Conservation (phyloP, 306 rosid genomes). For the Gastrolobium villosum region DNA sequence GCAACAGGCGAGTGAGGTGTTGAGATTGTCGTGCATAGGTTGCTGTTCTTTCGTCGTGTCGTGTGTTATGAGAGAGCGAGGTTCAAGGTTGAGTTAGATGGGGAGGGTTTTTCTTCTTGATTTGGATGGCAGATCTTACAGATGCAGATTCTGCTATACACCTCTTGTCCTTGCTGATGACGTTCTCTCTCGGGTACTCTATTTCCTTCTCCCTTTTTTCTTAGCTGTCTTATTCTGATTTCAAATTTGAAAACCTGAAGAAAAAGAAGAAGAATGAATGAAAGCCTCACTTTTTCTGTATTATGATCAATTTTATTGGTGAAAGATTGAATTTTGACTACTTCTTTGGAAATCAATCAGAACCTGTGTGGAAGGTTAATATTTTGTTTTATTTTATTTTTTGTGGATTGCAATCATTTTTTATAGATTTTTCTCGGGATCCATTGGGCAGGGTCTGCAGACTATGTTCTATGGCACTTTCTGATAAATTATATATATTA, state of each 20-base stretch:
- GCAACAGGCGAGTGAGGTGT: neutral
- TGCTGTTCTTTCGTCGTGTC: too few relatives aligned
- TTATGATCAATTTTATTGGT: slow-evolving; percentile 5
- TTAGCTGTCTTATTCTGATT: neutral
- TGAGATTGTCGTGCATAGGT: neutral
- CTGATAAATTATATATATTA: slow-evolving; percentile 23
- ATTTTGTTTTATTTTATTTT: neutral
- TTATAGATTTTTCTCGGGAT: neutral
- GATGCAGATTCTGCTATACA: slow-evolving; percentile 70
- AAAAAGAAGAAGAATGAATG: neutral
- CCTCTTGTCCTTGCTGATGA: slow-evolving; percentile 73
- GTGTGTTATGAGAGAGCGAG: slow-evolving; percentile 25
- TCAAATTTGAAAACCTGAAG: neutral
- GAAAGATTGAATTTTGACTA: neutral
- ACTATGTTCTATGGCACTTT: neutral
- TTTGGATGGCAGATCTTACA: slow-evolving; percentile 76
- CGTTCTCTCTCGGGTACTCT: slow-evolving; percentile 76
- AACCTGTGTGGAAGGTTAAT: neutral
- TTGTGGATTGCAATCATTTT: neutral
- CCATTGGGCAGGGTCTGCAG: slow-evolving; percentile 17
- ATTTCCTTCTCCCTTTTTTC: neutral
- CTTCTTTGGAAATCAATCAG: neutral
- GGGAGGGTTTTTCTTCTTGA: slow-evolving; percentile 81
- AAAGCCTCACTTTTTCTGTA: too few relatives aligned
- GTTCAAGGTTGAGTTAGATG: slow-evolving; percentile 44